Evolutionary conservation across 78 protist species (phyloP), one percentile per base, ranked within the genome.

Genomic region (Protostelium mycophagum): DNA sequence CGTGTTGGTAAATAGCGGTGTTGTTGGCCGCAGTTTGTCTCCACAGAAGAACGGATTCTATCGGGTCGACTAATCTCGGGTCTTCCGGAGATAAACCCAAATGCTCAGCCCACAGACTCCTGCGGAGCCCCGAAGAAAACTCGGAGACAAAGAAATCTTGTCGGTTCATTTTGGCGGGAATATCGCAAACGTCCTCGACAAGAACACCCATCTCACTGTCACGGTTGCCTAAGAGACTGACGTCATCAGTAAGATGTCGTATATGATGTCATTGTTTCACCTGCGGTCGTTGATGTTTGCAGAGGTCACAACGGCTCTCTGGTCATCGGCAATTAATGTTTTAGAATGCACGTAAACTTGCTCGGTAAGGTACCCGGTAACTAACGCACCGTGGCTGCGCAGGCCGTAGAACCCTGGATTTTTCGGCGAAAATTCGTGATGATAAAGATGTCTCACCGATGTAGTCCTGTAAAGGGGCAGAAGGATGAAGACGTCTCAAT

Each of bases 251-350:
- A 5, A 51, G 73, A 51, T 16, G 73, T 25, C 16, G 73, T 25
- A 5, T 5, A 51, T 51, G 73, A 51, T 51, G 73, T 25, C 73
- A 16, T 25, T 51, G 73, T 25, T 51, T 51, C 73, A 51, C 73
- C 73, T 51, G 23, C 98, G 89, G 88, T 96, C 98, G 83, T 96
- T 96, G 38, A 96, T 96, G 94, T 96, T 96, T 34, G 97, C 95
- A 29, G 89, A 36, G 35, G 91, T 90, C n/a, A 96, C 35, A 37
- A 96, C 83, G 34, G 91, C 95, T 0, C 37, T 84, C 36, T 83
- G 86, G 63, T 96, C 98, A 84, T 96, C 98, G 1, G 88, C 93
- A 1, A 96, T 85, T 91, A 96, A 84, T 0, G 89, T 36, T 87
- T 96, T 96, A 34, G 90, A 34, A 87, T 96, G 98, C 28, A 96